Base-by-base conservation (phyloP, 2,329 filamentous ascomycete genomes). In the Aspergillus melleus region DNA sequence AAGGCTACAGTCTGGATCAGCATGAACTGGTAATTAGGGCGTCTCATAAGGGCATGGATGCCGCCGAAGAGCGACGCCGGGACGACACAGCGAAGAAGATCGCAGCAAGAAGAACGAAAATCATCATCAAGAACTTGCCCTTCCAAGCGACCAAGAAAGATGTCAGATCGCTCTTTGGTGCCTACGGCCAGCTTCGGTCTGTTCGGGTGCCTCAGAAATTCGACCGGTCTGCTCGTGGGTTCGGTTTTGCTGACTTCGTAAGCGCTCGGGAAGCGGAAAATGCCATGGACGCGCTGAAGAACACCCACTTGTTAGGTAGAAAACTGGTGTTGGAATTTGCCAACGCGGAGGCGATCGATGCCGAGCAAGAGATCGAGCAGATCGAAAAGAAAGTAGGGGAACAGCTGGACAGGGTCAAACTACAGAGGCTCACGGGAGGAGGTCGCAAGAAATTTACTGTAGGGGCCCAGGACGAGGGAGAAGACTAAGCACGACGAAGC, bases 111-210 rank as follows among this genome's bases (percentile, higher is more conserved):
- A 86, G 87, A 66, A 97, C 93, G 52, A 98, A 98, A 84, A 90
- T 99, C 72, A 89, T 98, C 77, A 90, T 99, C 81, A 99, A 98
- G 83, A 99, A 99, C 81, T 80, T 99, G 77, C 94, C 95, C 20
- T 99, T 99, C 80, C 92, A 98, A 80, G 90, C 91, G 52, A 90
- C 88, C 56, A 97, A 96, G 81, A 95, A 96, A 76, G 95, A 99
- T 74, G 84, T 99, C 60, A 87, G 91, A 64, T 83, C 89, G 56
- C 83, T 98, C 47, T 93, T 98, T 74, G 88, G 90, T 62, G 88
- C 91, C 39, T 98, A 97, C 77, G 96, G 95, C 50, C 90, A 96
- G 74, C 86, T 99, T 64, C 90, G 92, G 71, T 94, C 92, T 55
- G 91, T 99, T 62, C 90, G 95, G 64, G 86, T 99, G 71, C 95